These are phyloP conservation scores for Hyphodiscus hymeniophilus DNA, from an alignment of 495 filamentous ascomycete species.

Conservation along the genomic window DNA sequence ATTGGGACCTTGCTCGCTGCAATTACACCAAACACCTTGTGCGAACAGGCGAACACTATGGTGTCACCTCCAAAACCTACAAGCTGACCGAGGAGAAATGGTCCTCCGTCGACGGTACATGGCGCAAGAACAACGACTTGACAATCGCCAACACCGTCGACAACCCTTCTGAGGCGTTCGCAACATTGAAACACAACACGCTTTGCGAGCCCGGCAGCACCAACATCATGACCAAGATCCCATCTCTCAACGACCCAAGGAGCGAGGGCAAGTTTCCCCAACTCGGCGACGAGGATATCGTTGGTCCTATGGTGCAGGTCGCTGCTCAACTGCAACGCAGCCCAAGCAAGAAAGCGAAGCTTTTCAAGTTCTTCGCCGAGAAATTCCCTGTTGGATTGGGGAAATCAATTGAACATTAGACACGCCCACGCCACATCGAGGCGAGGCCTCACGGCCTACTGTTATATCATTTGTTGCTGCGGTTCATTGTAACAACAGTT, in stretches of 20 bases:
- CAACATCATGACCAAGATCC: constrained; percentile 45
- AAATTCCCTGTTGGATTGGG: constrained; percentile 23
- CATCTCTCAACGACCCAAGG: constrained; percentile 50
- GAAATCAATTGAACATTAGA: not conserved
- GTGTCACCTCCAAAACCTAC: constrained; percentile 74
- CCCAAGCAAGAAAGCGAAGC: constrained; percentile 28
- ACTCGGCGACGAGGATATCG: constrained; percentile 82
- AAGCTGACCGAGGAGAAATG: constrained; percentile 77
- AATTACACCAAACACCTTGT: constrained; percentile 80
- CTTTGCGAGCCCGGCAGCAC: constrained; percentile 19
- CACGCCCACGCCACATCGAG: not conserved
- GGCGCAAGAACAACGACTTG: constrained; percentile 57
- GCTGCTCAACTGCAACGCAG: constrained; percentile 23
- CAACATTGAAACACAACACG: constrained; percentile 24
- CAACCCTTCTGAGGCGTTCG: constrained; percentile 23
- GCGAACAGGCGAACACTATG: constrained; percentile 81
- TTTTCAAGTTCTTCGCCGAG: constrained; percentile 32
- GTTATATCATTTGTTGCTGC: not conserved
- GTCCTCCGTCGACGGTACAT: constrained; percentile 63
- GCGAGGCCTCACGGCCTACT: not conserved
- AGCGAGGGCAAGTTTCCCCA: constrained; percentile 79
- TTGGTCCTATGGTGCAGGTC: constrained; percentile 79
- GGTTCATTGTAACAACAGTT: constrained; percentile 7
- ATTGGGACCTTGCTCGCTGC: constrained; percentile 73
- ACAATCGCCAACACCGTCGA: constrained; percentile 40